Base-by-base conservation (phyloP, 768 basidiomycete species). In the Russula sp. region DNA sequence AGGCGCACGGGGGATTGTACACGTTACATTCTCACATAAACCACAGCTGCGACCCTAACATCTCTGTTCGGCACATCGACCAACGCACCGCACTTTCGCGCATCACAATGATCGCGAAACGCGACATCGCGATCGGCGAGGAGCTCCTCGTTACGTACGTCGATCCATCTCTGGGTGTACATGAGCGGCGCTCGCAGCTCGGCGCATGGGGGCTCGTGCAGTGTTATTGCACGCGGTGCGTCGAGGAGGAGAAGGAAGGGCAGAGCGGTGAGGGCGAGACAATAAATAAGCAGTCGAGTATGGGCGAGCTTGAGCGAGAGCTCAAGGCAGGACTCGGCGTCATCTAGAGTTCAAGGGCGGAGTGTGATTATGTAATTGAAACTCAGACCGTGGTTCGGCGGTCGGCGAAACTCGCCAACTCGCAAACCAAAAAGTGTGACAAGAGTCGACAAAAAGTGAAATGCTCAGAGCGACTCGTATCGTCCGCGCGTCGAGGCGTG, bases 1-100 rank as follows among this genome's bases (percentile, higher is more conserved):
- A 94, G 74, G 83, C 87, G 2, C 90, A 93, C 58, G 92, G 91
- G 2, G 93, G 92, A 2, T 76, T 96, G 10, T 96, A 94, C 73
- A 81, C 80, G 22, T 79, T 94, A 5, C 92, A 95, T 70, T 87
- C 92, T 2, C 90, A 94, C 66, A 72, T 95, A 35, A 97, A 96
- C 72, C 93, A 97, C 71, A 81, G 81, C 7, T 97, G 93, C 72
- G 72, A 75, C 18, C 91, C 93, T 0, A 95, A 92, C 71, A 67
- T 86, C 51, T 88, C 90, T 18, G 84, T 89, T 16, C 84, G 87
- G 2, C 92, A 92, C 70, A 73, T 90, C 59, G 86, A 90, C 71
- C 80, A 79, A 65, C 83, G 82, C 53, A 83, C 77, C 2, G 80
- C 86, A 1, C 84, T 91, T 57, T 78, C 86, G 7, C 83, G 90